Evolutionary conservation across 495 filamentous ascomycete genomes (phyloP).

Genomic region (Penicillium soppii): DNA sequence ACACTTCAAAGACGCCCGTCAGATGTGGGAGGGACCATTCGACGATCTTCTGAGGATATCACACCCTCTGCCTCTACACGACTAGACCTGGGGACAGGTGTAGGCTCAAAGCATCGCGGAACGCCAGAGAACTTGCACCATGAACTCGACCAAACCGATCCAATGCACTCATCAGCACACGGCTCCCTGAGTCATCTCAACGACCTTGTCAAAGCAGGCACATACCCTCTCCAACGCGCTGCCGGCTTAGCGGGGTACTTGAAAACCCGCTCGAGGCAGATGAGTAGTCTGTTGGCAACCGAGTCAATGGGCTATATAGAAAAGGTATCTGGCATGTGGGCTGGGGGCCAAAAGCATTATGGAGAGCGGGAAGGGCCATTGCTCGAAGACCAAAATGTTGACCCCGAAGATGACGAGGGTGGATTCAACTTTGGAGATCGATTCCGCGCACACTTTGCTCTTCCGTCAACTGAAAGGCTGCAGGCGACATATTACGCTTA

Average conservation of each 20-base stretch:
- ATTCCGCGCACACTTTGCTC: constrained; percentile 86
- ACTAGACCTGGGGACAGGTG: constrained; percentile 4
- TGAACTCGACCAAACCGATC: constrained; percentile 20
- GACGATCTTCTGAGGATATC: constrained; percentile 44
- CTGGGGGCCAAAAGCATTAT: constrained; percentile 87
- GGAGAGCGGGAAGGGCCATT: constrained; percentile 68
- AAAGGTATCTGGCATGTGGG: constrained; percentile 97
- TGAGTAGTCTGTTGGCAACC: constrained; percentile 83
- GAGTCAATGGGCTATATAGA: constrained; percentile 98
- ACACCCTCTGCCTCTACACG: constrained; percentile 30
- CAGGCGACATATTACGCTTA: constrained; percentile 89
- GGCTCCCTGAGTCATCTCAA: constrained; percentile 13
- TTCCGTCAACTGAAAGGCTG: constrained; percentile 80
- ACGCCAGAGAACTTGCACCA: constrained; percentile 15
- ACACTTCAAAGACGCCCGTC: constrained; percentile 35
- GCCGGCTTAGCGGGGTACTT: constrained; percentile 83
- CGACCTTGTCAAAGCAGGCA: constrained; percentile 69
- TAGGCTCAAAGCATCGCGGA: not conserved
- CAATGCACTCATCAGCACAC: constrained; percentile 8
- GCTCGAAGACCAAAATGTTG: constrained; percentile 60
- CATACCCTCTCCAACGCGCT: constrained; percentile 82
- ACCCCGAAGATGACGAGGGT: constrained; percentile 64
- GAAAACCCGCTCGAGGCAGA: constrained; percentile 69
- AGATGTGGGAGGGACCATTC: constrained; percentile 21
- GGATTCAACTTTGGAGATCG: constrained; percentile 65